phyloP scores from a whole-genome alignment of 768 basidiomycete genomes.

The Termitomyces sp. region DNA sequence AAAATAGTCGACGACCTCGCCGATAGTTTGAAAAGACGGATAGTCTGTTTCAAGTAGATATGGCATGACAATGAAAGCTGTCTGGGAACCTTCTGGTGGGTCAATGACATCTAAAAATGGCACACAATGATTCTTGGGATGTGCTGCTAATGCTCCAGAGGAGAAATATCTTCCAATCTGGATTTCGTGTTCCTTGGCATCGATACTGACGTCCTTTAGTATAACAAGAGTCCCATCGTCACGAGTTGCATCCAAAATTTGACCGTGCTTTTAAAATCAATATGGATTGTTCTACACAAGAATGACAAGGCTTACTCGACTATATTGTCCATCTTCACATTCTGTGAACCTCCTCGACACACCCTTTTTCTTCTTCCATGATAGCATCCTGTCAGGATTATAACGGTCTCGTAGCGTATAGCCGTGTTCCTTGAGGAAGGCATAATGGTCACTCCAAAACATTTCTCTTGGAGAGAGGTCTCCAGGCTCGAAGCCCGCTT shows the following conservation, averaged over 20 bases:
- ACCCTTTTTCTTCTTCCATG: neutral
- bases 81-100: conserved; percentile 10
- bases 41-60: conserved; percentile 8
- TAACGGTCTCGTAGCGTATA: neutral
- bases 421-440: neutral
- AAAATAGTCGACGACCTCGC: neutral
- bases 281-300: neutral
- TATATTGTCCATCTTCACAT: neutral
- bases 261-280: neutral
- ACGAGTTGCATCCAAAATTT: conserved; percentile 22
- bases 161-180: conserved; percentile 20
- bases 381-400: neutral
- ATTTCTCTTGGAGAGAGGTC: neutral
- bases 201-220: conserved; percentile 18
- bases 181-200: conserved; percentile 19
- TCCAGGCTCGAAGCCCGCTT: neutral
- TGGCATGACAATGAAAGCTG: conserved; percentile 20
- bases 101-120: conserved; percentile 17
- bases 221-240: conserved; percentile 20
- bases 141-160: neutral
- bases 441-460: neutral
- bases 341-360: neutral
- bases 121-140: conserved; percentile 26
- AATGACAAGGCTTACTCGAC: neutral
- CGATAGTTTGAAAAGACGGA: neutral